Conservation (phyloP, 1,284 basidiomycete species). For the Ustilago xerochloae region DNA sequence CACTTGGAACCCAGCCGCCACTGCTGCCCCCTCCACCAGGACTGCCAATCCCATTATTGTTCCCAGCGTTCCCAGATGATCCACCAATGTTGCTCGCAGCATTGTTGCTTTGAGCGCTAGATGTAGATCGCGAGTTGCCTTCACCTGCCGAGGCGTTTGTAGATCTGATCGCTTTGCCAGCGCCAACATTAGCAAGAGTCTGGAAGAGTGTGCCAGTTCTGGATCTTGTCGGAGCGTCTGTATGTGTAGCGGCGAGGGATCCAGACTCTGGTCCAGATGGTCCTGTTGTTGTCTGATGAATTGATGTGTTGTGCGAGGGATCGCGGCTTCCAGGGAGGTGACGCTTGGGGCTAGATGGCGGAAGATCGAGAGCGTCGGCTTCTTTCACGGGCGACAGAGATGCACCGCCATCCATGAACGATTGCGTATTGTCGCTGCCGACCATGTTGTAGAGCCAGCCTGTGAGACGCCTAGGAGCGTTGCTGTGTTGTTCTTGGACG, state of each 20-base stretch:
- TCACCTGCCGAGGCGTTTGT: slow-evolving; percentile 8
- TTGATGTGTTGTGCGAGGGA: not conserved
- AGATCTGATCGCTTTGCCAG: slow-evolving; percentile 6
- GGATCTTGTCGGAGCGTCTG: slow-evolving; percentile 1
- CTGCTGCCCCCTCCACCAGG: not conserved
- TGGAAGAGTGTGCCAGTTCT: slow-evolving; percentile 36
- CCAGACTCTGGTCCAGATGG: not conserved
- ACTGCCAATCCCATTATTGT: not conserved
- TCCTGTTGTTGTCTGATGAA: not conserved
- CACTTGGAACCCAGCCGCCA: slow-evolving; percentile 32
- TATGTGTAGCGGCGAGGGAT: not conserved
- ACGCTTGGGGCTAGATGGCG: slow-evolving; percentile 7
- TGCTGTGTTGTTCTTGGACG: slow-evolving; percentile 3
- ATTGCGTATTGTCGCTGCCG: slow-evolving; percentile 33
- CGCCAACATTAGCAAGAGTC: slow-evolving; percentile 11
- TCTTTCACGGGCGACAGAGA: slow-evolving; percentile 34
- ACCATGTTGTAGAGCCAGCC: slow-evolving; percentile 60
- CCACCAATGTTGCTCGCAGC: not conserved
- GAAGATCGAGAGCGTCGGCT: slow-evolving; percentile 19
- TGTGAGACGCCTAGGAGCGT: slow-evolving; percentile 49
- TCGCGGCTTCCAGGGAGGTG: not conserved
- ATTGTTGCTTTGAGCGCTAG: not conserved
- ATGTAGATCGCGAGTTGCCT: not conserved
- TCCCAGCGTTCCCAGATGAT: not conserved
- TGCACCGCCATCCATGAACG: slow-evolving; percentile 16